Evolutionary conservation across 192 early-diverging fungal species (phyloP).

Genomic region (Backusella psychrophila): DNA sequence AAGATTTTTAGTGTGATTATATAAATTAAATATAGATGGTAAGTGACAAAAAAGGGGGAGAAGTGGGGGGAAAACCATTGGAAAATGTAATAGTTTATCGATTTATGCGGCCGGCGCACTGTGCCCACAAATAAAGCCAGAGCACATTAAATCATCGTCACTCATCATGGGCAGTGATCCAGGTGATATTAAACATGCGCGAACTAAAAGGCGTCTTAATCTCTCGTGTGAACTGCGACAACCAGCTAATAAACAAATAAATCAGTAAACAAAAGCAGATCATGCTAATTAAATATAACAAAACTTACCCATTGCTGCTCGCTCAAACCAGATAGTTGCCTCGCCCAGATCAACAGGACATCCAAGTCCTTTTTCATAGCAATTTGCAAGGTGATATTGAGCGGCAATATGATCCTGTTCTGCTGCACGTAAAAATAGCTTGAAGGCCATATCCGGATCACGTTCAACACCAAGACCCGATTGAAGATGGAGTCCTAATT

Average conservation of each 20-base stretch:
- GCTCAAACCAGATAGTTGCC: conserved; percentile 34
- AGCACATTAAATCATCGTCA: conserved; percentile 15
- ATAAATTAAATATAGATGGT: neutral
- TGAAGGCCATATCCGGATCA: conserved; percentile 44
- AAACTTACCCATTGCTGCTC: conserved; percentile 28
- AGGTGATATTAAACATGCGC: conserved; percentile 29
- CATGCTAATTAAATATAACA: neutral
- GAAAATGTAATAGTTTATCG: conserved; percentile 5
- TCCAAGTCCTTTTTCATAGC: conserved; percentile 45
- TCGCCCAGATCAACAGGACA: conserved; percentile 19
- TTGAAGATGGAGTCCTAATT: conserved; percentile 51
- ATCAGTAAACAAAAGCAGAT: neutral
- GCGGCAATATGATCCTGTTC: conserved; percentile 59
- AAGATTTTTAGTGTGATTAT: neutral
- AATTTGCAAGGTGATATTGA: conserved; percentile 51
- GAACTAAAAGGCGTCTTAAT: conserved; percentile 26
- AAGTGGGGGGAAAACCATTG: conserved; percentile 10
- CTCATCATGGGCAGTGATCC: neutral
- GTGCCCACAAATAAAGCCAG: conserved; percentile 27
- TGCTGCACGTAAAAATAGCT: conserved; percentile 62
- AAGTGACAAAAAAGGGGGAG: conserved; percentile 2
- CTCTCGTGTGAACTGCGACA: conserved; percentile 31
- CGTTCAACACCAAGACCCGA: conserved; percentile 47
- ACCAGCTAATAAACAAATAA: conserved; percentile 11
- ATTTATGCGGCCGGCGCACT: conserved; percentile 36